Evolutionary conservation across 306 rosid species (phyloP).

Genomic region (Lablab purpureus): DNA sequence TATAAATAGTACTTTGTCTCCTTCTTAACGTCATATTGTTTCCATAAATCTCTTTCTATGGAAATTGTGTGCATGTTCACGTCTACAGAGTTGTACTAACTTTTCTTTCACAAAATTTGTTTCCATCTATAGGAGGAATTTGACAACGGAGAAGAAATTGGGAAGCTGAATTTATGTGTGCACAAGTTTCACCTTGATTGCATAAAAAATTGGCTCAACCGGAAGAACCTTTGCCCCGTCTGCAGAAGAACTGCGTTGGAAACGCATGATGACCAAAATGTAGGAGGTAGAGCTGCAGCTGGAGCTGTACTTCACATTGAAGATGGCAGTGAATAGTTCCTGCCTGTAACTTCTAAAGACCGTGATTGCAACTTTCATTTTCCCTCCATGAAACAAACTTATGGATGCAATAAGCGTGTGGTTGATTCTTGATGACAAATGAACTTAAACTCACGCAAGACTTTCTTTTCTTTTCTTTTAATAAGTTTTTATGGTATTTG

Average conservation of each 20-base stretch:
- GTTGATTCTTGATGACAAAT: neutral
- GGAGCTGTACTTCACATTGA: neutral
- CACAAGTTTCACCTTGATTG: constrained; percentile 49
- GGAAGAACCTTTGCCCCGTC: constrained; percentile 50
- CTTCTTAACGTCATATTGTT: neutral
- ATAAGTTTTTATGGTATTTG: neutral
- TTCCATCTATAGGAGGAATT: neutral
- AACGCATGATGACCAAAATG: neutral
- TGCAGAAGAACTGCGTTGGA: constrained; percentile 42
- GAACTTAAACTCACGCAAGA: neutral
- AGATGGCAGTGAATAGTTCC: neutral
- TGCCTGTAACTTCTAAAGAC: neutral
- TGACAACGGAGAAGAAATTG: constrained; percentile 42
- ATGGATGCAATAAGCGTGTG: neutral
- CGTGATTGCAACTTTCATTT: neutral
- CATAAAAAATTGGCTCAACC: constrained; percentile 48
- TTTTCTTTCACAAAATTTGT: neutral
- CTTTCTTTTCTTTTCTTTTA: neutral
- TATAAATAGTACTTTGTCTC: neutral
- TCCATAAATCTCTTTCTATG: neutral
- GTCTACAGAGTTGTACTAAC: neutral
- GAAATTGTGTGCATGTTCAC: neutral
- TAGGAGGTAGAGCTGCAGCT: neutral
- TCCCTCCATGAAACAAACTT: neutral
- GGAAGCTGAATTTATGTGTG: constrained; percentile 39